Conservation (phyloP, 495 filamentous ascomycete species). For the Opeltia flavorubescens region DNA sequence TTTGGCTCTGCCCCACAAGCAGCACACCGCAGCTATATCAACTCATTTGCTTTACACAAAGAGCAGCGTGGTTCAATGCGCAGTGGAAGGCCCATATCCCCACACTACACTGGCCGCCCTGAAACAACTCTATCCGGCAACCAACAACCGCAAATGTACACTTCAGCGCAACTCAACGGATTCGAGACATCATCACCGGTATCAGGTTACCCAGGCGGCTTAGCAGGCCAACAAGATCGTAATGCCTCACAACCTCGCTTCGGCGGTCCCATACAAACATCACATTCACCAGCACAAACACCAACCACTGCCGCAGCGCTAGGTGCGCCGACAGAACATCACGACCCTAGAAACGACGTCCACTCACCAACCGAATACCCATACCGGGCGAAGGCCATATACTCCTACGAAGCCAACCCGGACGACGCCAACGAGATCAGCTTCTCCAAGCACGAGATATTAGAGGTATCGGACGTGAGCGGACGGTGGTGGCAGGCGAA, state of each 20-base stretch:
- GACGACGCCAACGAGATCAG: conserved; percentile 97
- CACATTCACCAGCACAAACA: conserved; percentile 21
- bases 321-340: conserved; percentile 21
- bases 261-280: conserved; percentile 20
- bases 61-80: conserved; percentile 56
- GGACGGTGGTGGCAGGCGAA: conserved; percentile 98
- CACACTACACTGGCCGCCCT: conserved; percentile 44
- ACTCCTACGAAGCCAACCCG: conserved; percentile 95
- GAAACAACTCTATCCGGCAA: conserved; percentile 64
- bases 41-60: conserved; percentile 91
- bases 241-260: conserved; percentile 46
- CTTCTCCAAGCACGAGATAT: conserved; percentile 89
- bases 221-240: conserved; percentile 41
- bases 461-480: conserved; percentile 94
- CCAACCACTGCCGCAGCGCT: conserved; percentile 18
- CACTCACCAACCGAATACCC: conserved; percentile 83
- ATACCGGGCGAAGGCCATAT: conserved; percentile 94
- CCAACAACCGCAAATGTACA: conserved; percentile 89
- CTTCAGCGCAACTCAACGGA: conserved; percentile 81
- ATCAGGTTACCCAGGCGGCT: conserved; percentile 56
- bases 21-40: conserved; percentile 78
- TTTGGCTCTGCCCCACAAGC: conserved; percentile 87
- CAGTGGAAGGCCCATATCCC: conserved; percentile 37
- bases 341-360: conserved; percentile 43
- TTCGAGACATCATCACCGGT: conserved; percentile 94